Conservation (phyloP, 192 early-diverging fungal species). For the Powellomyces hirtus region DNA sequence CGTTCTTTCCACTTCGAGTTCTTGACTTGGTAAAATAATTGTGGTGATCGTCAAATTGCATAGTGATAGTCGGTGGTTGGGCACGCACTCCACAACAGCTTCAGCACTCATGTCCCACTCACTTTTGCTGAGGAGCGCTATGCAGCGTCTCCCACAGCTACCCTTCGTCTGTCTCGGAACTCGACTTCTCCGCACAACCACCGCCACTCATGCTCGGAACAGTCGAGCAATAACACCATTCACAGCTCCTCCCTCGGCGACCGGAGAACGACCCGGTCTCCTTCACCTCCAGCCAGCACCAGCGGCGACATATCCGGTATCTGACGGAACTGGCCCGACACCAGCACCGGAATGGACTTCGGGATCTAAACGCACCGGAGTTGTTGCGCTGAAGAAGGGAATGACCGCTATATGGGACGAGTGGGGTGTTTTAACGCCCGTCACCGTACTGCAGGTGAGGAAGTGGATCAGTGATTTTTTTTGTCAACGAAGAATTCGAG, state of each 20-base stretch:
- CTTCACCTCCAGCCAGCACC: conserved; percentile 11
- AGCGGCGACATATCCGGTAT: conserved; percentile 10
- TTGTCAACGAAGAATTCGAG: background rate
- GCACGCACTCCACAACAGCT: no score
- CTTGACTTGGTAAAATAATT: no score
- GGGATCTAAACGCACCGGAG: conserved; percentile 49
- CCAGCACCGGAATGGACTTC: conserved; percentile 25
- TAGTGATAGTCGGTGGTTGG: no score
- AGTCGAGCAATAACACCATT: background rate
- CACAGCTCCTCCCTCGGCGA: background rate
- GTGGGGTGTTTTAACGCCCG: conserved; percentile 85
- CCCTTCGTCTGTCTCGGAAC: no score
- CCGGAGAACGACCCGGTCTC: conserved; percentile 7
- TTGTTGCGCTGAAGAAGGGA: conserved; percentile 89
- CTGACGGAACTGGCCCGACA: conserved; percentile 4
- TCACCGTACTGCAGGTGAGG: conserved; percentile 81
- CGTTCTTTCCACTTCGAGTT: no score
- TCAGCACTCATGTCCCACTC: no score
- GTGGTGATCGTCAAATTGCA: no score
- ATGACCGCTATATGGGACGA: conserved; percentile 95
- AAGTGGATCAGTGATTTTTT: no score
- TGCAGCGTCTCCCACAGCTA: no score
- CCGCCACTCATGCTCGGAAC: background rate
- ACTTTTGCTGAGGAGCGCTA: no score
- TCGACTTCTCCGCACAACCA: conserved; percentile 3